Percentiles rank a stretch among this genome's conserved stretches.
Evolutionary conservation across 2,329 filamentous ascomycete species (phyloP).

Genomic region (Pseudogymnoascus sp.): DNA sequence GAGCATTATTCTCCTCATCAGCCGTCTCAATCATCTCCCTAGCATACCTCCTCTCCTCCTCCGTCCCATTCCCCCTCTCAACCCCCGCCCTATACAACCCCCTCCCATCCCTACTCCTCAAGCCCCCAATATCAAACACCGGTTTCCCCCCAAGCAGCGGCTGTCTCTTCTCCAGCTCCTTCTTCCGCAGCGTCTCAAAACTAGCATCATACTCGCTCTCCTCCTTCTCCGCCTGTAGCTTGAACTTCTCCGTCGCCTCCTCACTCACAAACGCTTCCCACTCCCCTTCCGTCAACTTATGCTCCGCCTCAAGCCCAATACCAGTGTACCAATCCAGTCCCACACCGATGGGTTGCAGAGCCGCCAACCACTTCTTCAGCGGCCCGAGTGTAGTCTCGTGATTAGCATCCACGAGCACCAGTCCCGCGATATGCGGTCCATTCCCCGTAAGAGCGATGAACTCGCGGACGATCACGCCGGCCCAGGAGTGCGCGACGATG

Average conservation of each 20-base stretch:
- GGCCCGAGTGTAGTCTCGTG: conserved; percentile 7
- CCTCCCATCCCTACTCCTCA: conserved; percentile 25
- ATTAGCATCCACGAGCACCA: conserved; percentile 21
- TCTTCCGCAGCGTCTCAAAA: neutral
- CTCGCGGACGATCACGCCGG: conserved; percentile 14
- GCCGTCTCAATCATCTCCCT: conserved; percentile 24
- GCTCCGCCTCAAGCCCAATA: conserved; percentile 9
- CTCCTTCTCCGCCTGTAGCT: conserved; percentile 9
- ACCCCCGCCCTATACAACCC: conserved; percentile 28
- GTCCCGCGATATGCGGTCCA: conserved; percentile 14
- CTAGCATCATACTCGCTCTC: conserved; percentile 9
- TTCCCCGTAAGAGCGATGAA: conserved; percentile 11
- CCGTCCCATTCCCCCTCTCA: conserved; percentile 29
- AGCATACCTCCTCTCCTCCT: conserved; percentile 25
- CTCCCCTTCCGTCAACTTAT: conserved; percentile 11
- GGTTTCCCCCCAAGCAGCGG: neutral
- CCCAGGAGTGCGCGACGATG: conserved; percentile 18
- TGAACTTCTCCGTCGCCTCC: neutral
- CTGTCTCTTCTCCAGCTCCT: neutral
- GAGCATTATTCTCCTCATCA: conserved; percentile 23
- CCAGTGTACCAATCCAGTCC: neutral
- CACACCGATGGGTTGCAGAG: neutral
- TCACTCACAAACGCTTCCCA: conserved; percentile 12
- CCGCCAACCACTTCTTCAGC: neutral
- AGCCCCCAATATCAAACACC: conserved; percentile 24